phyloP scores from a whole-genome alignment of 2,329 filamentous ascomycete species.

The Geosmithia putterillii region DNA sequence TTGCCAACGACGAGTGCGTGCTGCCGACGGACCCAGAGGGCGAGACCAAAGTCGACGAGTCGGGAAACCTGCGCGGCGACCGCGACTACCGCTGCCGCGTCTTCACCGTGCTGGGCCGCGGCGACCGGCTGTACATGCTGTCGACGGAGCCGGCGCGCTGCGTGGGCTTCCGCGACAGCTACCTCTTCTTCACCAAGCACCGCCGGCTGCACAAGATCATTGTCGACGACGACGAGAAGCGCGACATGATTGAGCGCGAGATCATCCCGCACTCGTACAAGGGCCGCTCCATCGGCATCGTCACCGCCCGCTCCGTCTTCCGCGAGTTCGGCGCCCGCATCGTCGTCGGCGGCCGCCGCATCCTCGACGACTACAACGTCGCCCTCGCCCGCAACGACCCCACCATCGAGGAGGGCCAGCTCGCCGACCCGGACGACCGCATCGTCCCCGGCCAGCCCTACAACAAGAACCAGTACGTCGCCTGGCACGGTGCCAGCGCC shows the following conservation, averaged over 20 bases:
- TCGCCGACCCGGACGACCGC: constrained; percentile 81
- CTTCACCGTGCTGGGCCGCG: constrained; percentile 78
- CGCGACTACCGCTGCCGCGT: constrained; percentile 92
- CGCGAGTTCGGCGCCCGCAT: constrained; percentile 93
- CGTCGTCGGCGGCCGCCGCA: constrained; percentile 75
- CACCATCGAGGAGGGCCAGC: constrained; percentile 64
- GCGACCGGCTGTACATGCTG: constrained; percentile 88
- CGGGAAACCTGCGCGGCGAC: constrained; percentile 69
- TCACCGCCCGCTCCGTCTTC: constrained; percentile 92
- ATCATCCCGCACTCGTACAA: constrained; percentile 99
- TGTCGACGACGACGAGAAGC: constrained; percentile 93
- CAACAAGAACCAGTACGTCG: constrained; percentile 98
- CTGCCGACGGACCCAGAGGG: constrained; percentile 80
- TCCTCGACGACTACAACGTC: constrained; percentile 85
- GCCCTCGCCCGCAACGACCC: constrained; percentile 63
- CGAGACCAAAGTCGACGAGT: constrained; percentile 85
- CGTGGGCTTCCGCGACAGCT: constrained; percentile 94
- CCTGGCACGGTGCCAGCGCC: constrained; percentile 92
- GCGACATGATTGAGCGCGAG: constrained; percentile 86
- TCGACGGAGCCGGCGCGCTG: constrained; percentile 95
- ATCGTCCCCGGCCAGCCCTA: constrained; percentile 73
- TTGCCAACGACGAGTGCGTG: constrained; percentile 83
- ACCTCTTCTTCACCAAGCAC: constrained; percentile 98
- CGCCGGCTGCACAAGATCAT: constrained; percentile 96
- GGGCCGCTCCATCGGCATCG: constrained; percentile 90